phyloP scores from a whole-genome alignment of 176 grass and related monocot genomes.

The Carex scoparia region DNA sequence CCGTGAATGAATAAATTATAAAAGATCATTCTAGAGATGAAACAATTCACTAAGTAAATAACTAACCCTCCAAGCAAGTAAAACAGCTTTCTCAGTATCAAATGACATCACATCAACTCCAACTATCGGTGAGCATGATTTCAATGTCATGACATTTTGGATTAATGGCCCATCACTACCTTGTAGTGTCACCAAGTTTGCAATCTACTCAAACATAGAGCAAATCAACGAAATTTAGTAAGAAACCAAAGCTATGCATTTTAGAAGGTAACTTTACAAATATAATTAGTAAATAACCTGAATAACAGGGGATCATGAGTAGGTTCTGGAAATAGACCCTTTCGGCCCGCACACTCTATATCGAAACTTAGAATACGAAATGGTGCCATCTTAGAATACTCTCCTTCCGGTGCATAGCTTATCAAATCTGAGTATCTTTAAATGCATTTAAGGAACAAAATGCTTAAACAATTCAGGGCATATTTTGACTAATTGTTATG shows the following conservation, averaged over 20 bases:
- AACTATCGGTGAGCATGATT: conserved; percentile 88
- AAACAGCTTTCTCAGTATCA: conserved; percentile 69
- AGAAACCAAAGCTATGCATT: conserved; percentile 14
- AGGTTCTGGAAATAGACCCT: conserved; percentile 96
- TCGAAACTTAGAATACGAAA: conserved; percentile 98
- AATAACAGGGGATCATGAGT: conserved; percentile 98
- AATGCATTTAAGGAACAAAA: conserved; percentile 26
- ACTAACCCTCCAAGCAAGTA: conserved; percentile 97
- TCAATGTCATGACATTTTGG: conserved; percentile 93
- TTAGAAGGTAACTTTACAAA: conserved; percentile 13
- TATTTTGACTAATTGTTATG: neutral
- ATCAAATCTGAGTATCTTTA: conserved; percentile 70
- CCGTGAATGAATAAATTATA: conserved; percentile 7
- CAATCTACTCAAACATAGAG: conserved; percentile 67
- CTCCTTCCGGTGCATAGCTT: conserved; percentile 75
- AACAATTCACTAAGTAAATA: conserved; percentile 11
- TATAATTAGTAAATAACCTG: conserved; percentile 55
- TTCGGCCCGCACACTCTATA: conserved; percentile 95
- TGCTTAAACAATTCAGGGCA: neutral
- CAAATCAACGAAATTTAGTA: conserved; percentile 25
- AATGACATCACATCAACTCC: conserved; percentile 97
- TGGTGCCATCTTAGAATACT: conserved; percentile 90
- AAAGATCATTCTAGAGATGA: conserved; percentile 8
- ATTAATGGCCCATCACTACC: conserved; percentile 75
- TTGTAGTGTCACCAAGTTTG: conserved; percentile 91